Conservation (phyloP, 2,329 filamentous ascomycete genomes). For the Pseudogymnoascus sp. region DNA sequence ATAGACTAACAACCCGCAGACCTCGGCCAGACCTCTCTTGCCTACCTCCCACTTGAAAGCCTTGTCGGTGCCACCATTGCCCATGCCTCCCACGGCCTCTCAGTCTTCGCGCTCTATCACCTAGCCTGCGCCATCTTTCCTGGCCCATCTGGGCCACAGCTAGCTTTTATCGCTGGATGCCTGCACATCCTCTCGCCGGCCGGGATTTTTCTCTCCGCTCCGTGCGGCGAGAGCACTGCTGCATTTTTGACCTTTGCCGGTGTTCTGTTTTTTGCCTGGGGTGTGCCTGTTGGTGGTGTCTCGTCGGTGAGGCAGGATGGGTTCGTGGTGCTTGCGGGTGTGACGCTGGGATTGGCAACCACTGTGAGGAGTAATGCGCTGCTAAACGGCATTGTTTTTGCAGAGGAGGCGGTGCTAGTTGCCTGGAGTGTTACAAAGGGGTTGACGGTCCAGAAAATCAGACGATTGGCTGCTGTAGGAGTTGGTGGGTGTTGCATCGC, state of each 20-base stretch:
- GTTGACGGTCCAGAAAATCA: conserved; percentile 35
- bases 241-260: conserved; percentile 71
- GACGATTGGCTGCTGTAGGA: conserved; percentile 51
- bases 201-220: conserved; percentile 80
- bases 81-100: conserved; percentile 68
- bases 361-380: conserved; percentile 80
- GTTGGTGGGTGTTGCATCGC: conserved; percentile 62
- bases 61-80: conserved; percentile 60
- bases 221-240: conserved; percentile 76
- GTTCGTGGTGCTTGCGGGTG: conserved; percentile 54
- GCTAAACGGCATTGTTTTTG: conserved; percentile 69
- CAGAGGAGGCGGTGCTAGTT: conserved; percentile 49
- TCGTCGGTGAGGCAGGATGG: conserved; percentile 34
- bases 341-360: conserved; percentile 64
- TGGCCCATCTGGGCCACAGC: conserved; percentile 30
- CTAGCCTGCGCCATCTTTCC: conserved; percentile 53
- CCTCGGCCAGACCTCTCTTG: not conserved
- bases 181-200: conserved; percentile 82
- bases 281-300: not conserved
- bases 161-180: conserved; percentile 61
- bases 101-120: conserved; percentile 63
- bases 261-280: conserved; percentile 55
- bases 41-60: conserved; percentile 32
- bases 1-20: not conserved
- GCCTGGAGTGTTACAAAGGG: conserved; percentile 37